These are phyloP conservation scores for Penicillium salamii DNA, from an alignment of 495 filamentous ascomycete species.

Conservation along the genomic window DNA sequence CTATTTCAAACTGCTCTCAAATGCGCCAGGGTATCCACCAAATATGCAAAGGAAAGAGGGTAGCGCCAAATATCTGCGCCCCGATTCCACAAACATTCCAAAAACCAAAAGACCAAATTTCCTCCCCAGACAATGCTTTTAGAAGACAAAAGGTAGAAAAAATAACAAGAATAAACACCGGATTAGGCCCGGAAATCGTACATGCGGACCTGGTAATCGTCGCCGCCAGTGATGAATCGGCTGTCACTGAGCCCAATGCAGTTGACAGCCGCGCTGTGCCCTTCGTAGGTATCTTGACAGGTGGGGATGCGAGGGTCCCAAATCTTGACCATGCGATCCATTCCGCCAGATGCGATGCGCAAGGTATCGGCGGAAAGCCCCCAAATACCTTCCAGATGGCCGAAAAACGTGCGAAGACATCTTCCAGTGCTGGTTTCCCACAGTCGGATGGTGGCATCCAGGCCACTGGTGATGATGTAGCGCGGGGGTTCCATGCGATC, in stretches of 20 bases:
- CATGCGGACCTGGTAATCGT: conserved; percentile 86
- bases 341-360: conserved; percentile 80
- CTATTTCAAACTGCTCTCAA: background rate
- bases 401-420: conserved; percentile 90
- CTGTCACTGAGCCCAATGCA: conserved; percentile 88
- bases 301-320: conserved; percentile 92
- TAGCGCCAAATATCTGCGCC: background rate
- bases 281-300: conserved; percentile 87
- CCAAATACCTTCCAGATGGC: conserved; percentile 96
- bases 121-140: background rate
- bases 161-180: conserved; percentile 2
- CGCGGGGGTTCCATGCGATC: conserved; percentile 70
- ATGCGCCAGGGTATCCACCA: conserved; percentile 23
- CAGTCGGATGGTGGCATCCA: conserved; percentile 87
- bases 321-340: conserved; percentile 94
- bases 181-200: conserved; percentile 68
- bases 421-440: conserved; percentile 84
- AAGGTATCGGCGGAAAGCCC: conserved; percentile 88
- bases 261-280: conserved; percentile 85
- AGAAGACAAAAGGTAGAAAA: background rate
- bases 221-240: conserved; percentile 83
- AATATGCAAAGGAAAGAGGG: conserved; percentile 5
- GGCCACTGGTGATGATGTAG: conserved; percentile 87
- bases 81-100: no score
- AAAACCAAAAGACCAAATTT: background rate